Evolutionary conservation across 768 basidiomycete species (phyloP).

Genomic region (Sistotremastrum niveocremeum): DNA sequence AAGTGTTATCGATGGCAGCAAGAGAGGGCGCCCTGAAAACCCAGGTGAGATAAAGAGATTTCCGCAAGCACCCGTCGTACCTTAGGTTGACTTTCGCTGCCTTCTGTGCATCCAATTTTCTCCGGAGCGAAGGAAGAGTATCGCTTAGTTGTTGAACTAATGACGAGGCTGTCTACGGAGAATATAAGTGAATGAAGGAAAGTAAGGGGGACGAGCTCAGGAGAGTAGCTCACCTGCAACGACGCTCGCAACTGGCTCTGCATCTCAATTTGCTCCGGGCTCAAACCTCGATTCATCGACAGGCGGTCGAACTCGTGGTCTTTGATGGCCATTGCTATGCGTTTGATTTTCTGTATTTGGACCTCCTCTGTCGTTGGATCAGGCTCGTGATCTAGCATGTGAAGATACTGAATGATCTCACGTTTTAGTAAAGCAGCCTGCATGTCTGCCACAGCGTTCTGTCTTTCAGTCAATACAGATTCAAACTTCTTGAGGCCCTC

Average conservation of each 20-base stretch:
- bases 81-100: constrained; percentile 48
- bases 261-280: constrained; percentile 77
- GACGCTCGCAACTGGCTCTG: constrained; percentile 63
- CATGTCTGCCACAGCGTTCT: too few relatives aligned
- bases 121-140: constrained; percentile 55
- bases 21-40: constrained; percentile 53
- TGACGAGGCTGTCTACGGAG: constrained; percentile 46
- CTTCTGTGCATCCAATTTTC: constrained; percentile 46
- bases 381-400: too few relatives aligned
- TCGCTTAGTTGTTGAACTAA: constrained; percentile 72
- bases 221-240: constrained; percentile 31
- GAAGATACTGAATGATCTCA: too few relatives aligned
- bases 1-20: constrained; percentile 73
- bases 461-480: too few relatives aligned
- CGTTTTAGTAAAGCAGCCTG: too few relatives aligned
- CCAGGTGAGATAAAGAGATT: neutral
- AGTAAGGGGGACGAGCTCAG: too few relatives aligned
- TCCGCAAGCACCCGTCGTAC: constrained; percentile 24
- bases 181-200: too few relatives aligned
- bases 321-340: too few relatives aligned
- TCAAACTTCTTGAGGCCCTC: too few relatives aligned
- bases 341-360: too few relatives aligned
- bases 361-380: too few relatives aligned
- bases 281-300: constrained; percentile 21
- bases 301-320: too few relatives aligned